phyloP scores from a whole-genome alignment of 208 protist species.

The Leishmania turanica region DNA sequence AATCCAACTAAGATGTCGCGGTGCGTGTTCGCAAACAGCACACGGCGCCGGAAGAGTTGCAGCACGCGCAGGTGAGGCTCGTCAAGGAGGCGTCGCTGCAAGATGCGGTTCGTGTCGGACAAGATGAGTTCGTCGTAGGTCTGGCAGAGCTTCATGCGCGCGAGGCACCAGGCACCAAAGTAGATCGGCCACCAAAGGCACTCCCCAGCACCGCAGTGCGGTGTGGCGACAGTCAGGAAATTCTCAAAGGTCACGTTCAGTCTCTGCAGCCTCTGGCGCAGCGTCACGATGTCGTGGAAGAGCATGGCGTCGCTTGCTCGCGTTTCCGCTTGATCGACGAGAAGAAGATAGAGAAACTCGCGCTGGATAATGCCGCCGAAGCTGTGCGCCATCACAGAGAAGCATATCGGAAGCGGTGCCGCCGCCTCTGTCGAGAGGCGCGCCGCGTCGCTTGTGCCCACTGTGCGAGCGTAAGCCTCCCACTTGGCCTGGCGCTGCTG shows the following conservation, averaged over 20 bases:
- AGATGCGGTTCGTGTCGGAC: slow-evolving; percentile 36
- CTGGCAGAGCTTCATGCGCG: slow-evolving; percentile 35
- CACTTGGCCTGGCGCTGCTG: slow-evolving; percentile 18
- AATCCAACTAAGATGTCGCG: slow-evolving; percentile 79
- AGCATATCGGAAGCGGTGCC: slow-evolving; percentile 34
- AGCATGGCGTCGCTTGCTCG: slow-evolving; percentile 19
- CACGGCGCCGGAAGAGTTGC: slow-evolving; percentile 53
- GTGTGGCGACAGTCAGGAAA: slow-evolving; percentile 66
- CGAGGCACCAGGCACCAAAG: slow-evolving; percentile 47
- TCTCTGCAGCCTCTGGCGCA: slow-evolving; percentile 33
- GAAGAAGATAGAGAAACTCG: slow-evolving; percentile 63
- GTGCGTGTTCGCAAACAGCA: slow-evolving; percentile 72
- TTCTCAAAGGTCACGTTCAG: slow-evolving; percentile 54
- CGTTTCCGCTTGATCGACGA: slow-evolving; percentile 32
- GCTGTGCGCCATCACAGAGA: slow-evolving; percentile 72
- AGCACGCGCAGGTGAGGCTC: slow-evolving; percentile 48
- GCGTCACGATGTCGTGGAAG: slow-evolving; percentile 18
- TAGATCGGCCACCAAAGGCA: slow-evolving; percentile 56
- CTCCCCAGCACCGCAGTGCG: slow-evolving; percentile 63
- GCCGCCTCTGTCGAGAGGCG: slow-evolving; percentile 7
- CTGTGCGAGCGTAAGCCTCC: slow-evolving; percentile 10
- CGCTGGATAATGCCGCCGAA: slow-evolving; percentile 74
- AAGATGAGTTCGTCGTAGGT: slow-evolving; percentile 62
- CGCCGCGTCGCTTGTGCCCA: slow-evolving; percentile 15
- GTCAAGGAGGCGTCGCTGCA: slow-evolving; percentile 51